Evolutionary conservation across 495 filamentous ascomycete genomes (phyloP).

Genomic region (Neurospora sp.): DNA sequence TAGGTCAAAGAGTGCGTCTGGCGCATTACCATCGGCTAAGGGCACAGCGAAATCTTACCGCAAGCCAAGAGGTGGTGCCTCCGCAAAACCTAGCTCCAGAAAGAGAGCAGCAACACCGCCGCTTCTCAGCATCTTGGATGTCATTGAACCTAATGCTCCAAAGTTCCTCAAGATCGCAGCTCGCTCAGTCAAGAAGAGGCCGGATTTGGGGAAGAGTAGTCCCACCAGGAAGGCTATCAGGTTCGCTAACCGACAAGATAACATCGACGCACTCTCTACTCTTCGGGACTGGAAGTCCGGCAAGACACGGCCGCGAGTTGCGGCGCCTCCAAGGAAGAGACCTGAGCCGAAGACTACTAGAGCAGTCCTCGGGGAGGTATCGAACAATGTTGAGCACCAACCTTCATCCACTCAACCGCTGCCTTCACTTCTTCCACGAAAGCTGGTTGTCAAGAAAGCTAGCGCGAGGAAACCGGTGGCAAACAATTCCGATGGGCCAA

Average conservation of each 20-base stretch:
- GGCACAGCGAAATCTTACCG: not conserved
- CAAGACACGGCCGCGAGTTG: slow-evolving; percentile 42
- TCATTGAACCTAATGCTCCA: slow-evolving; percentile 49
- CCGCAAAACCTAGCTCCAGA: not conserved
- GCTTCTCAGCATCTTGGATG: slow-evolving; percentile 65
- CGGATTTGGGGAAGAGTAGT: slow-evolving; percentile 58
- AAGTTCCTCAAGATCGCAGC: slow-evolving; percentile 71
- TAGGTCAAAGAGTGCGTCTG: slow-evolving; percentile 16
- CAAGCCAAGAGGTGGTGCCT: not conserved
- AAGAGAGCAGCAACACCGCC: slow-evolving; percentile 31
- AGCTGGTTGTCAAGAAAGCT: slow-evolving; percentile 9
- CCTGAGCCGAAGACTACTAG: slow-evolving; percentile 5
- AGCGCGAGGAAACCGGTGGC: slow-evolving; percentile 1
- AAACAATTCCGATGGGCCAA: not conserved
- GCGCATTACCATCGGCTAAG: not conserved
- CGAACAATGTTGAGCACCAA: slow-evolving; percentile 17
- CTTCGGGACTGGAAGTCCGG: slow-evolving; percentile 72
- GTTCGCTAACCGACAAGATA: slow-evolving; percentile 62
- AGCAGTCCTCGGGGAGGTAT: slow-evolving; percentile 22
- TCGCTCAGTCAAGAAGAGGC: slow-evolving; percentile 52
- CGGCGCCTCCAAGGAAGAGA: slow-evolving; percentile 14
- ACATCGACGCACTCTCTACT: slow-evolving; percentile 57
- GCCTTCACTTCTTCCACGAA: slow-evolving; percentile 12
- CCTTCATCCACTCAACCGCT: not conserved
- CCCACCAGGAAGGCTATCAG: slow-evolving; percentile 67